These are phyloP conservation scores for Stenogyne calaminthoides DNA, from an alignment of 305 asterid genomes.

Conservation along the genomic window DNA sequence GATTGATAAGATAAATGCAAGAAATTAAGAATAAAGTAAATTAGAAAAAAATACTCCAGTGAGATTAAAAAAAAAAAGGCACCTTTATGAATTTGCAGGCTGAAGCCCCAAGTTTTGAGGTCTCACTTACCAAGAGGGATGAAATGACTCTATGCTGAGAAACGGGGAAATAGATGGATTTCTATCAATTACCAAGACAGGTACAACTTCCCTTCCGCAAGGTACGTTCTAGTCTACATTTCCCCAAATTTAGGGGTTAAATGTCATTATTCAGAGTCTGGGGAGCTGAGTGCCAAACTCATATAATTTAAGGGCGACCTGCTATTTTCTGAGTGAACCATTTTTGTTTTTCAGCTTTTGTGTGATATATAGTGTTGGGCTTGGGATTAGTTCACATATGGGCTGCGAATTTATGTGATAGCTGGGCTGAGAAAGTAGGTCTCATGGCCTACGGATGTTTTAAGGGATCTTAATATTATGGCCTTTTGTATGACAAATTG, in stretches of 20 bases:
- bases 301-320: background rate
- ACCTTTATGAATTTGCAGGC: slow-evolving; percentile 20
- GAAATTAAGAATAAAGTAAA: background rate
- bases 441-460: no score
- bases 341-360: no score
- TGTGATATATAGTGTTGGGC: no score
- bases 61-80: background rate
- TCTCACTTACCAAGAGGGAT: no score
- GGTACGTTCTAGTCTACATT: background rate
- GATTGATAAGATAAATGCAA: background rate
- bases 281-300: background rate
- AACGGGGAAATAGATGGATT: background rate
- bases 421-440: no score
- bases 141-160: background rate
- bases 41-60: background rate
- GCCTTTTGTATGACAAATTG: no score
- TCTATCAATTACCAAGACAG: background rate
- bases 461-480: no score
- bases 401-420: no score
- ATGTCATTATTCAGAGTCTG: background rate
- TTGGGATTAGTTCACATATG: no score
- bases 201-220: background rate
- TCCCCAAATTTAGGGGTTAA: background rate
- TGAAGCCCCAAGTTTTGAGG: background rate
- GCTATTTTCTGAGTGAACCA: background rate